Evolutionary conservation across 306 rosid genomes (phyloP).

Genomic region (Lagenaria siceraria): DNA sequence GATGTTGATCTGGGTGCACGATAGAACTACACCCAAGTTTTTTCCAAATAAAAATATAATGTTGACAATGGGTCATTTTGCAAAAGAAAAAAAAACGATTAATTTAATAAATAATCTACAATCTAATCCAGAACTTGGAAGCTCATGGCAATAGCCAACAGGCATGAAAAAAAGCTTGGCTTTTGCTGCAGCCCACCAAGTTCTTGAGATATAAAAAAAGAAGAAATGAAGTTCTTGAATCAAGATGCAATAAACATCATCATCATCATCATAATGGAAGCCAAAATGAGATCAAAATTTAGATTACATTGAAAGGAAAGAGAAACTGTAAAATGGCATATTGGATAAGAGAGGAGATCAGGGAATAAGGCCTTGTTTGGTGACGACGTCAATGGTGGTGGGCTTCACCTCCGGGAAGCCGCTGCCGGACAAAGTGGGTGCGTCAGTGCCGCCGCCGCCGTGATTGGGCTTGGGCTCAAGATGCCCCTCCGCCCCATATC

Average conservation of each 20-base stretch:
- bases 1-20: too few species aligned
- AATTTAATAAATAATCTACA: too few species aligned
- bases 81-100: too few species aligned
- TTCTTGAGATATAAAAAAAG: neutral
- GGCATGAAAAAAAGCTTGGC: neutral
- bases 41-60: too few species aligned
- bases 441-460: slow-evolving; percentile 5
- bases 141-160: neutral
- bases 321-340: neutral
- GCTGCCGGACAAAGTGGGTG: slow-evolving; percentile 14
- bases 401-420: slow-evolving; percentile 9
- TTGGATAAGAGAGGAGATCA: neutral
- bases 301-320: neutral
- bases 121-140: neutral
- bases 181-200: neutral
- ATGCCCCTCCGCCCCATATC: slow-evolving; percentile 7
- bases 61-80: too few species aligned
- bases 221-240: neutral
- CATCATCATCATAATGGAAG: neutral
- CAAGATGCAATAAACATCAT: too few species aligned
- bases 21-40: too few species aligned
- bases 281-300: neutral
- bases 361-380: slow-evolving; percentile 1
- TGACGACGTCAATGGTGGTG: neutral
- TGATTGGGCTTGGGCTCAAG: slow-evolving; percentile 4